Percentiles rank a stretch among this genome's conserved stretches.
Evolutionary conservation across 2,329 filamentous ascomycete species (phyloP).

Genomic region (Esteya vermicola): DNA sequence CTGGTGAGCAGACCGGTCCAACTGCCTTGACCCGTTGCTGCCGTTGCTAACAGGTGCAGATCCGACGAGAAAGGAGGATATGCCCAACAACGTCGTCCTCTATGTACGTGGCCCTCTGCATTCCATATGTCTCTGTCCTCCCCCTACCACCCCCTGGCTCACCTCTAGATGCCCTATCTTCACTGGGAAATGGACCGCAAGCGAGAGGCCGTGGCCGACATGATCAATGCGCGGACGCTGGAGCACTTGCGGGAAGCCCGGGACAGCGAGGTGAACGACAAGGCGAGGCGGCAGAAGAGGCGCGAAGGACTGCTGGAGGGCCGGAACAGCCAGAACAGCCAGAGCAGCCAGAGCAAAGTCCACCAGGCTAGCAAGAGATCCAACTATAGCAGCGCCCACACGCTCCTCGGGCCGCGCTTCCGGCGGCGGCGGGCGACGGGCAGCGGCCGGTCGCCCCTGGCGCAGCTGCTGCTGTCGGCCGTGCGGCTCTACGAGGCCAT

Average conservation of each 20-base stretch:
- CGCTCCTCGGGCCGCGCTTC: too few species aligned
- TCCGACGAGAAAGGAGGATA: neutral
- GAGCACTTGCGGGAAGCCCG: neutral
- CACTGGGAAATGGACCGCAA: constrained; percentile 26
- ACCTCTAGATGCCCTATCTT: constrained; percentile 25
- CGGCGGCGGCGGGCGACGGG: too few species aligned
- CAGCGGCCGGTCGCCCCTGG: neutral
- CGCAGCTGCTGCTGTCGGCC: constrained; percentile 17
- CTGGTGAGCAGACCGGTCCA: constrained; percentile 13
- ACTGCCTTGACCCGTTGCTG: too few species aligned
- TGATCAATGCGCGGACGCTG: constrained; percentile 15
- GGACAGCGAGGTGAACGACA: constrained; percentile 1
- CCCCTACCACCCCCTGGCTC: neutral
- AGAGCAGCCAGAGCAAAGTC: neutral
- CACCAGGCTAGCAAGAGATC: too few species aligned
- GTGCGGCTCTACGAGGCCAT: constrained; percentile 22
- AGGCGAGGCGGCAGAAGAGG: constrained; percentile 1
- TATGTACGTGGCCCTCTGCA: constrained; percentile 13
- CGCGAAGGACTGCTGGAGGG: neutral
- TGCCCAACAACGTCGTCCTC: constrained; percentile 14
- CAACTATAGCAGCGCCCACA: too few species aligned
- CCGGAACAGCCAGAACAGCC: neutral
- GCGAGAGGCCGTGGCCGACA: constrained; percentile 13
- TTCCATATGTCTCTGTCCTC: neutral
- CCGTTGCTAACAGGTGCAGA: too few species aligned